These are phyloP conservation scores for Trifolium subterraneum DNA, from an alignment of 306 rosid species.

Conservation along the genomic window DNA sequence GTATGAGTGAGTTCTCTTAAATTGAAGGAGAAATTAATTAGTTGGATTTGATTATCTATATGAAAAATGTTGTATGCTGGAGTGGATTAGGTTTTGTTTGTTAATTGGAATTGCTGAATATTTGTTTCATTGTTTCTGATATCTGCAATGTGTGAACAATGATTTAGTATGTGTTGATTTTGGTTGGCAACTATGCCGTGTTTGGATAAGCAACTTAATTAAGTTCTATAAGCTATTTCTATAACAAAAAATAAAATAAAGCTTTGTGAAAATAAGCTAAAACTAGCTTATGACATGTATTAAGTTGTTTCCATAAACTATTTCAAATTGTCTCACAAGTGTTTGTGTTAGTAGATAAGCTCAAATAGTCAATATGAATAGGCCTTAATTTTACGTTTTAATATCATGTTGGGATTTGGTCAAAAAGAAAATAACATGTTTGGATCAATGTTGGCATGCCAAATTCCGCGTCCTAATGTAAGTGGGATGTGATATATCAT, in stretches of 20 bases:
- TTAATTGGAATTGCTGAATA: constrained; percentile 3
- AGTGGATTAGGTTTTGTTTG: no score
- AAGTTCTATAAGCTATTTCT: not conserved
- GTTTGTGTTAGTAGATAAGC: not conserved
- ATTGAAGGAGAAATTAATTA: not conserved
- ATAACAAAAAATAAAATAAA: no score
- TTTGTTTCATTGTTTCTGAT: constrained; percentile 1
- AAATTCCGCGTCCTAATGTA: no score
- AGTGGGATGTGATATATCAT: no score
- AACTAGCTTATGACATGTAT: no score
- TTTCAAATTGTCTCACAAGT: not conserved
- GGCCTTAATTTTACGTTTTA: no score
- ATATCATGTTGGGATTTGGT: no score
- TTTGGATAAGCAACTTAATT: not conserved
- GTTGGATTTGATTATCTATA: constrained; percentile 19
- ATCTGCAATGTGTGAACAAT: not conserved
- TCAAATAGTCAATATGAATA: not conserved
- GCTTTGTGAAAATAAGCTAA: not conserved
- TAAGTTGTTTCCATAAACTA: not conserved
- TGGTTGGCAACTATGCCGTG: not conserved
- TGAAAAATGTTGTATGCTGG: constrained; percentile 4
- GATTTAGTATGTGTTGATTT: constrained; percentile 8
- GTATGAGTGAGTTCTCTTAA: not conserved
- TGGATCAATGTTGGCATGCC: no score
- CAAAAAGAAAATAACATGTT: no score